These are phyloP conservation scores for Phytopythium litorale DNA, from an alignment of 352 stramenopile genomes.

Conservation along the genomic window DNA sequence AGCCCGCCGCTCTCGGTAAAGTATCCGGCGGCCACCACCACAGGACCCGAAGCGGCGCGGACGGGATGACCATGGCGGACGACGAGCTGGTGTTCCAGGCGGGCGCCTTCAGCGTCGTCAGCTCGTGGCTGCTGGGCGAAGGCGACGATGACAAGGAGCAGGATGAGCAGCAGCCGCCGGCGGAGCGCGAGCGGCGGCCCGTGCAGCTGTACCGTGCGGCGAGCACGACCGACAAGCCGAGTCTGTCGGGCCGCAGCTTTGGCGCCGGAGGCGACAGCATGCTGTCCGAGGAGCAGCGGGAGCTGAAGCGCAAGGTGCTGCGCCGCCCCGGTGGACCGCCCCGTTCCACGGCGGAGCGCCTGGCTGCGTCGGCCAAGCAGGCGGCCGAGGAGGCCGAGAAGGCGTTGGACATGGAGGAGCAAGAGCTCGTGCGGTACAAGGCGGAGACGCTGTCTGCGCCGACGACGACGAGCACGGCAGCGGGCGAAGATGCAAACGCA, in stretches of 20 bases:
- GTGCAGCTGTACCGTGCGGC: constrained; percentile 60
- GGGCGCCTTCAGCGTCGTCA: constrained; percentile 58
- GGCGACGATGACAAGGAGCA: constrained; percentile 11
- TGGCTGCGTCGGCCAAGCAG: constrained; percentile 20
- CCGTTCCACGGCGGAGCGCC: constrained; percentile 26
- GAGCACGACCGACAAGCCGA: constrained; percentile 16
- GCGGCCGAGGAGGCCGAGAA: constrained; percentile 21
- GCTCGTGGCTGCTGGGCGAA: constrained; percentile 50
- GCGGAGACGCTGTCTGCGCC: constrained; percentile 6
- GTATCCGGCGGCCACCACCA: neutral
- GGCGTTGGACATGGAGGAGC: constrained; percentile 53
- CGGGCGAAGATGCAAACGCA: neutral
- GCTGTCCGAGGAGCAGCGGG: constrained; percentile 56
- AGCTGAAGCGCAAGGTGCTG: constrained; percentile 73
- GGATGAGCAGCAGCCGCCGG: constrained; percentile 10
- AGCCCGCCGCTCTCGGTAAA: neutral
- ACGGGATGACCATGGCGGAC: constrained; percentile 11
- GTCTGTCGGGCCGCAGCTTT: constrained; percentile 24
- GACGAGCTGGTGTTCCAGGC: constrained; percentile 58
- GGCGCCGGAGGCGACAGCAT: constrained; percentile 7
- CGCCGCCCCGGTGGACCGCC: constrained; percentile 39
- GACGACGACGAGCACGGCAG: neutral
- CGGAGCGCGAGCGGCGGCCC: constrained; percentile 8
- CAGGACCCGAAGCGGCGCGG: neutral
- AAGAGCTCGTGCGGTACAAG: constrained; percentile 50